Evolutionary conservation across 164 flowering plant genomes (phyloP).

Genomic region (Macadamia tetraphylla): DNA sequence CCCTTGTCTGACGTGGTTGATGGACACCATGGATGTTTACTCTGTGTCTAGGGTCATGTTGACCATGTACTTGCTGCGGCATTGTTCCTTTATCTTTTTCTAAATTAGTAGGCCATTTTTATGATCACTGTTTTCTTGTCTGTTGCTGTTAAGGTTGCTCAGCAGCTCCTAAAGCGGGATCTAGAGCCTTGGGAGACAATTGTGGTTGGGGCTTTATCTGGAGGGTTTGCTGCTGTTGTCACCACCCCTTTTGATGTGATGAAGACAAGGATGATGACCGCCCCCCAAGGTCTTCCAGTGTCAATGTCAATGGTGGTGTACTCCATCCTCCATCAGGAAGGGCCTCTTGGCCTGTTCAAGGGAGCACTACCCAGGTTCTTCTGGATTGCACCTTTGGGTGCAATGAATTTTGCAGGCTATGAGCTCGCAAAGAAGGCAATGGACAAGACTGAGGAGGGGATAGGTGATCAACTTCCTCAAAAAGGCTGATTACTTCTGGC

Average conservation of each 20-base stretch:
- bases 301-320: slow-evolving; percentile 74
- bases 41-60: too few relatives aligned
- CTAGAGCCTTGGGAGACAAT: slow-evolving; percentile 96
- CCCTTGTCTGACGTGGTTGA: too few relatives aligned
- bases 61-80: too few relatives aligned
- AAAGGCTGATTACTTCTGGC: slow-evolving; percentile 35
- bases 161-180: slow-evolving; percentile 62
- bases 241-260: slow-evolving; percentile 97
- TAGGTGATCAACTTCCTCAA: slow-evolving; percentile 26
- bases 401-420: slow-evolving; percentile 99
- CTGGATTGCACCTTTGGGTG: slow-evolving; percentile 99
- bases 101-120: too few relatives aligned
- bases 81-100: too few relatives aligned
- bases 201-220: slow-evolving; percentile 85
- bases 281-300: slow-evolving; percentile 61
- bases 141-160: slow-evolving; percentile 39
- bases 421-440: slow-evolving; percentile 92
- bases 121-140: not conserved
- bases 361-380: slow-evolving; percentile 96
- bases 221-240: slow-evolving; percentile 90
- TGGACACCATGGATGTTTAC: too few relatives aligned
- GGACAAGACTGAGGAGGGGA: slow-evolving; percentile 48
- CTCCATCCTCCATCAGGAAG: slow-evolving; percentile 79
- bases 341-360: slow-evolving; percentile 90
- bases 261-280: slow-evolving; percentile 99